Percentiles rank a stretch among this genome's conserved stretches.
Conservation (phyloP, 2,329 filamentous ascomycete species). For the Fusarium nematophilum region DNA sequence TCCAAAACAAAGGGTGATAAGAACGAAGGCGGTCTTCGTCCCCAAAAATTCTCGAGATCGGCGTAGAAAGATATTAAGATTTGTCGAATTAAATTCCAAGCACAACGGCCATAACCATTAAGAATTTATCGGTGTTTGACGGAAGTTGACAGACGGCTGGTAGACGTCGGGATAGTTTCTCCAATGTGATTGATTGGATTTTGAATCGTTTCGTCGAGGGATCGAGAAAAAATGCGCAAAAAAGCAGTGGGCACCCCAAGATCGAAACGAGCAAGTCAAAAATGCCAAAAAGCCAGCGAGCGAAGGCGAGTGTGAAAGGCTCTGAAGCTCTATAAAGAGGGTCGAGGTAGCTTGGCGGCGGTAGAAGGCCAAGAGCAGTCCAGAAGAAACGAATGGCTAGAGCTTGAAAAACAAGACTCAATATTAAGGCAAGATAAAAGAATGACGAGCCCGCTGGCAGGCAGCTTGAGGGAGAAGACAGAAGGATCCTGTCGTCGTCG, state of each 20-base stretch:
- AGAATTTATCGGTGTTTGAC: conserved; percentile 23
- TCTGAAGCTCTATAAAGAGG: conserved; percentile 37
- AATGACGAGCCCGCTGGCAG: conserved; percentile 68
- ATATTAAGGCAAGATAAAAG: conserved; percentile 43
- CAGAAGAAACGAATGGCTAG: conserved; percentile 39
- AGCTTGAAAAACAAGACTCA: conserved; percentile 36
- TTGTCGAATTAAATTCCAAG: conserved; percentile 34
- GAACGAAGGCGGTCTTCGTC: conserved; percentile 26
- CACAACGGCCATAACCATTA: conserved; percentile 39
- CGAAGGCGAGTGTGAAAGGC: conserved; percentile 13
- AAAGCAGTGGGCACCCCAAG: conserved; percentile 21
- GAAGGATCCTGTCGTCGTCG: conserved; percentile 37
- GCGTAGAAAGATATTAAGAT: conserved; percentile 33
- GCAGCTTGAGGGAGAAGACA: conserved; percentile 48
- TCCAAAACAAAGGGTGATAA: conserved; percentile 18
- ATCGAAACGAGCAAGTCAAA: conserved; percentile 18
- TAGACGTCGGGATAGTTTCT: conserved; percentile 25
- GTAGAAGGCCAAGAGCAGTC: conserved; percentile 24
- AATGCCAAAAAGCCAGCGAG: conserved; percentile 34
- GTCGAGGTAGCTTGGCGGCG: conserved; percentile 32
- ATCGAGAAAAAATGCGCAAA: conserved; percentile 23
- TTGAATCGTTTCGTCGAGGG: conserved; percentile 37
- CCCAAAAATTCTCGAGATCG: conserved; percentile 9
- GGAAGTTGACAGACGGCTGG: conserved; percentile 12
- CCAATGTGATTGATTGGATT: conserved; percentile 28